Evolutionary conservation across 1,139 yeast species (phyloP).

Genomic region (Nakaseomyces nivariensis): DNA sequence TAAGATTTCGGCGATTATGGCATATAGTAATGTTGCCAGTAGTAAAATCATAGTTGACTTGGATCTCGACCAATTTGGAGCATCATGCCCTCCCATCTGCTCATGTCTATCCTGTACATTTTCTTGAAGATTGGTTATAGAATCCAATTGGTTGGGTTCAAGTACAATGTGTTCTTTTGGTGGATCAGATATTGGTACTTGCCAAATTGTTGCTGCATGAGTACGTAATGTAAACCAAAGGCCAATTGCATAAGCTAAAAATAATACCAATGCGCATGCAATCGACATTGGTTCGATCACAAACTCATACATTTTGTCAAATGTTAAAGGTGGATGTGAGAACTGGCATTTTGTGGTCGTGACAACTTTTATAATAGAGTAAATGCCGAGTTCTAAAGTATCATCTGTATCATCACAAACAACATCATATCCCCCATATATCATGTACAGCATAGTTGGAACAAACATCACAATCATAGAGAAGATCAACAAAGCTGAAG

Average conservation of each 20-base stretch:
- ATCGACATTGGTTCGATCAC: slow-evolving; percentile 75
- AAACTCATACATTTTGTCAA: slow-evolving; percentile 47
- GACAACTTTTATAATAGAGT: slow-evolving; percentile 14
- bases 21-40: slow-evolving; percentile 78
- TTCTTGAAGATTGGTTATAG: slow-evolving; percentile 10
- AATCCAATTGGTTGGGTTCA: slow-evolving; percentile 5
- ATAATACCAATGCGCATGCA: slow-evolving; percentile 69
- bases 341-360: slow-evolving; percentile 55
- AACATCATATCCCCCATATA: slow-evolving; percentile 81
- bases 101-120: slow-evolving; percentile 5
- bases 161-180: slow-evolving; percentile 11
- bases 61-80: slow-evolving; percentile 90
- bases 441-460: slow-evolving; percentile 83
- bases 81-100: slow-evolving; percentile 70
- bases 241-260: slow-evolving; percentile 83
- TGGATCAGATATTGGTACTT: slow-evolving; percentile 41
- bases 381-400: slow-evolving; percentile 30
- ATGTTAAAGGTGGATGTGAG: slow-evolving; percentile 64
- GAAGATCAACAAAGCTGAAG: slow-evolving; percentile 87
- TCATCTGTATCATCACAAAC: slow-evolving; percentile 38
- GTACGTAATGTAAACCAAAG: slow-evolving; percentile 87
- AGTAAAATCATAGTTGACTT: slow-evolving; percentile 80
- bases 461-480: slow-evolving; percentile 90
- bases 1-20: slow-evolving; percentile 86
- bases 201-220: slow-evolving; percentile 96